Conservation (phyloP, 1,284 basidiomycete genomes). For the Chalciporus sp. region DNA sequence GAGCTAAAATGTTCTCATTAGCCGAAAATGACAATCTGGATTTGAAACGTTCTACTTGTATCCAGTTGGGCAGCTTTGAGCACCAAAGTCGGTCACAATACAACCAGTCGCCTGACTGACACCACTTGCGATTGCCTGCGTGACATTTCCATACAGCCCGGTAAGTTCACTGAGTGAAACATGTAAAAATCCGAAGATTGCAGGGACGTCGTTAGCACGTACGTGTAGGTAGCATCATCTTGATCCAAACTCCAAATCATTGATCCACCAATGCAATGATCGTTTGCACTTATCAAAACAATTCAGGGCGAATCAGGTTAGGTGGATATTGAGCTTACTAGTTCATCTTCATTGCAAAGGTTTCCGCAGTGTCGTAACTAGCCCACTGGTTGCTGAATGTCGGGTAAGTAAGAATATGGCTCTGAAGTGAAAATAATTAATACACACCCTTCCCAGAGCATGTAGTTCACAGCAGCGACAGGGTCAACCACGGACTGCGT, state of each 20-base stretch:
- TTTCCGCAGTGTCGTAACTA: slow-evolving; percentile 1
- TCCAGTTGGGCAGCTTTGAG: background rate
- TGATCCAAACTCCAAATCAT: slow-evolving; percentile 4
- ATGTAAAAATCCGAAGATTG: background rate
- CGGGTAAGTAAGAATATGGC: background rate
- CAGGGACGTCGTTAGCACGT: background rate
- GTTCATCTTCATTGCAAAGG: background rate
- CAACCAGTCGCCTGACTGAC: background rate
- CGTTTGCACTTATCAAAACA: background rate
- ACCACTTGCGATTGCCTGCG: background rate
- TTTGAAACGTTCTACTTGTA: background rate
- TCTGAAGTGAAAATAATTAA: too few relatives aligned
- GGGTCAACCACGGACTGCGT: background rate
- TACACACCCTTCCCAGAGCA: background rate
- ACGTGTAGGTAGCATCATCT: slow-evolving; percentile 1
- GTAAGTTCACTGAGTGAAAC: background rate
- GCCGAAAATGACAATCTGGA: too few relatives aligned
- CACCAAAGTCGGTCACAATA: slow-evolving; percentile 1
- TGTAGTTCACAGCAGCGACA: slow-evolving; percentile 1
- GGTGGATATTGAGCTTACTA: background rate
- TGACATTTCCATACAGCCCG: background rate
- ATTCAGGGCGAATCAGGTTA: background rate
- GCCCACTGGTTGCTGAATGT: slow-evolving; percentile 1
- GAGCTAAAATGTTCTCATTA: background rate
- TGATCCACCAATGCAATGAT: slow-evolving; percentile 1